Base-by-base conservation (phyloP, 768 basidiomycete species). In the Cystoderma amianthinum region DNA sequence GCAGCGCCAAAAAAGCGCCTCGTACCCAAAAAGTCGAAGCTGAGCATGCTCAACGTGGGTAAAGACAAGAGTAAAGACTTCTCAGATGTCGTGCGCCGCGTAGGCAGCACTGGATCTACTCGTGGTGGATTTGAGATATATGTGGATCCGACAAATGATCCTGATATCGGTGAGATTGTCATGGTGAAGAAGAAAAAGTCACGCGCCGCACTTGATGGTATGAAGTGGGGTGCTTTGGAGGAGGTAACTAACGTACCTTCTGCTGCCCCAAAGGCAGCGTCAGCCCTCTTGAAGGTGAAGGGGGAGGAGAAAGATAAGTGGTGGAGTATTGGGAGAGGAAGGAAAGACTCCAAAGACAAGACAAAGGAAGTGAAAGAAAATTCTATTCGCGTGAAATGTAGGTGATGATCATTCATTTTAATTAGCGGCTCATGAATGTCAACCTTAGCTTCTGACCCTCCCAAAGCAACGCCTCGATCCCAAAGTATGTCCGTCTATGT, bases 101-200 rank as follows among this genome's bases (percentile, higher is more conserved):
- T 80, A 2, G 70, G 71, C 6, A 65, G 48, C 6, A 36, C 43
- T 30, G 45, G 51, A 16, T 45, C 57, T 10, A 63, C 63, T 2
- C 58, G 60, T n/a, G 63, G 72, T 4, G 77, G 77, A 1, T 80
- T 85, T 50, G 85, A 88, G 48, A 85, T 88, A 35, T 73, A 69
- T 48, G 81, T 87, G 6, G 85, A 87, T 47, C 76, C 80, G 1
- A 61, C 69, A 0, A 63, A 71, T 17, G 82, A 85, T 49, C 74
- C 78, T 0, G 83, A 84, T 16, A 64, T 80, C 24, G 81, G 74
- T 4, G 83, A 86, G 48, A 75, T 87, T 15, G 55, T 84, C 16
- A 68, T 88, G 56, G 78, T 88, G 25, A 84, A 82, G 72, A 86
- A 85, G 72, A 80, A 80, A 66, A 85, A 83, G 49, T 77, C 75